phyloP scores from a whole-genome alignment of 768 basidiomycete genomes.

The Tylopilus plumbeoviolaceoides region DNA sequence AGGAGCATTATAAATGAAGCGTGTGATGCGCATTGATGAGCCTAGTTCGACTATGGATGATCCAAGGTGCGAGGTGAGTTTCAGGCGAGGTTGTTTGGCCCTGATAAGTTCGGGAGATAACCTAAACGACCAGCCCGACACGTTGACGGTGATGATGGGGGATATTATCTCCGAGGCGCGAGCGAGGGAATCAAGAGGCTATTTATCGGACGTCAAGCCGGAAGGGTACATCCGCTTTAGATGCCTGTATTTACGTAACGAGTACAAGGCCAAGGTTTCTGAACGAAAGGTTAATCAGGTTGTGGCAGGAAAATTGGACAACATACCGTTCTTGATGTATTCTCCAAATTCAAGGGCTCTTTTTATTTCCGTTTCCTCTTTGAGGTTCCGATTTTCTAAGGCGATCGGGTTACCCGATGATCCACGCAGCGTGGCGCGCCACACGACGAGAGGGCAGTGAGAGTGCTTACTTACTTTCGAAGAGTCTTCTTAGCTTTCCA shows the following conservation, averaged over 20 bases:
- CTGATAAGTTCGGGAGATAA: neutral
- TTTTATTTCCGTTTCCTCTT: constrained; percentile 69
- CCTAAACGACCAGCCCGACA: neutral
- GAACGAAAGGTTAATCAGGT: constrained; percentile 1
- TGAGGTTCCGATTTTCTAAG: constrained; percentile 66
- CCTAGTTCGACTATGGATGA: neutral
- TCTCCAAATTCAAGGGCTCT: constrained; percentile 70
- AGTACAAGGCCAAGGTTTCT: constrained; percentile 84
- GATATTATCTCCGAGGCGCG: neutral
- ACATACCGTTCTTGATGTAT: constrained; percentile 78
- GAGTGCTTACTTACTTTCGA: constrained; percentile 53
- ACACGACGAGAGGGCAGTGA: no score
- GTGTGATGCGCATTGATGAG: neutral
- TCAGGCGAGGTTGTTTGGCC: no score
- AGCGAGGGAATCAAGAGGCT: neutral
- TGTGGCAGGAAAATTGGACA: no score
- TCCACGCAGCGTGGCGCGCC: neutral
- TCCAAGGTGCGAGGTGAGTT: neutral
- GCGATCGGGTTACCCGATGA: neutral
- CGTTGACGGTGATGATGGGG: neutral
- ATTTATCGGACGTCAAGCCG: constrained; percentile 11
- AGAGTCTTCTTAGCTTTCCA: constrained; percentile 63
- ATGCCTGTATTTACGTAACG: constrained; percentile 78
- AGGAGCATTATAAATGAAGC: neutral
- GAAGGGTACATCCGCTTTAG: constrained; percentile 67